phyloP scores from a whole-genome alignment of 2,329 filamentous ascomycete genomes.

The Aspergillus neotritici region DNA sequence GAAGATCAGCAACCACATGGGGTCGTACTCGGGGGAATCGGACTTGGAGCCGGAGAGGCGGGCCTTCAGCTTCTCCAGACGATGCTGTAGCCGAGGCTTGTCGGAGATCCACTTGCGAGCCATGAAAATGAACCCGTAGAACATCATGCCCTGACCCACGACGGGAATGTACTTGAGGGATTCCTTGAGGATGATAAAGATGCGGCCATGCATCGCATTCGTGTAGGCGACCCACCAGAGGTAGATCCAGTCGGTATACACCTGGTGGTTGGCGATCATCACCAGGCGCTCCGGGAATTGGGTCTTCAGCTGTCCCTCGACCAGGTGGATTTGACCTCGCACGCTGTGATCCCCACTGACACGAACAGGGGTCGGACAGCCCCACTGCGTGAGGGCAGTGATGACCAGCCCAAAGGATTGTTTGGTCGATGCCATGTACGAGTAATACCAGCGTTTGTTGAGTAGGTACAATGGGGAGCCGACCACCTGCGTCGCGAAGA shows the following conservation, averaged over 20 bases:
- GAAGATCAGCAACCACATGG: slow-evolving; percentile 64
- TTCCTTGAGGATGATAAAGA: slow-evolving; percentile 64
- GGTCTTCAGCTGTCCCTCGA: slow-evolving; percentile 54
- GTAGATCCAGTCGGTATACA: slow-evolving; percentile 66
- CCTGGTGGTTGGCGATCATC: slow-evolving; percentile 60
- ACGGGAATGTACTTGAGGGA: slow-evolving; percentile 59
- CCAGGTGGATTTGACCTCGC: slow-evolving; percentile 52
- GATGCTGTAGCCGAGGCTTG: slow-evolving; percentile 53
- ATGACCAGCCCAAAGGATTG: slow-evolving; percentile 60
- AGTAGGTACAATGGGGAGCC: slow-evolving; percentile 58
- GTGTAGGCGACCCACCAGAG: slow-evolving; percentile 64
- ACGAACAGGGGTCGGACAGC: slow-evolving; percentile 56
- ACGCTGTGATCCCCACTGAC: slow-evolving; percentile 59
- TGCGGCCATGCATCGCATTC: slow-evolving; percentile 58
- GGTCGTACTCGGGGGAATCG: slow-evolving; percentile 45
- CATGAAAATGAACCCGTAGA: slow-evolving; percentile 63
- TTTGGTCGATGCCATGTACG: slow-evolving; percentile 62
- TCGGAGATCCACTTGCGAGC: slow-evolving; percentile 59
- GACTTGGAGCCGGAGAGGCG: slow-evolving; percentile 45
- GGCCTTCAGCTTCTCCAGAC: slow-evolving; percentile 52
- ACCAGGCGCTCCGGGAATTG: slow-evolving; percentile 57
- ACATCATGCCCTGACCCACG: slow-evolving; percentile 58
- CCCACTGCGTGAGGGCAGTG: slow-evolving; percentile 58
- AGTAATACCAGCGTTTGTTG: slow-evolving; percentile 57
- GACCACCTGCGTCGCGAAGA: slow-evolving; percentile 54